Percentiles rank a stretch among this genome's conserved stretches.
phyloP scores from a whole-genome alignment of 1,139 yeast genomes.

The Blastobotrys apis region DNA sequence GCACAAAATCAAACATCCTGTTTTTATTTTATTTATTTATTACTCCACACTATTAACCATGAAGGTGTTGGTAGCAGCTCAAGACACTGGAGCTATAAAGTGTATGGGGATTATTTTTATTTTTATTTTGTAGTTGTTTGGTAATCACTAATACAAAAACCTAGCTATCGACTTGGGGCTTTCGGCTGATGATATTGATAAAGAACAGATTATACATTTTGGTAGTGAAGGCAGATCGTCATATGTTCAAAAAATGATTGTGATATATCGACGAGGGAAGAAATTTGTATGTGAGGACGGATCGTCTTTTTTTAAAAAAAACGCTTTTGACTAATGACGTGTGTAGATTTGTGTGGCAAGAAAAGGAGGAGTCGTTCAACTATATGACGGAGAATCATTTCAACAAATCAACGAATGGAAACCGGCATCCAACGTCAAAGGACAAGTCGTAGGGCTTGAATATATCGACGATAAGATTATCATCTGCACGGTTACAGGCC shows the following conservation, averaged over 20 bases:
- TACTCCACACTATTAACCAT: conserved; percentile 19
- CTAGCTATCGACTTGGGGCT: conserved; percentile 8
- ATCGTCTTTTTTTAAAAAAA: not conserved
- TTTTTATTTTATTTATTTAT: too few species aligned
- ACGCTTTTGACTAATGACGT: not conserved
- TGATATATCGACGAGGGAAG: conserved; percentile 19
- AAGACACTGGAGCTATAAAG: conserved; percentile 29
- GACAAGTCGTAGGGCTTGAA: conserved; percentile 38
- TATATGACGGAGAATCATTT: conserved; percentile 29
- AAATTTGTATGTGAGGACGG: conserved; percentile 27
- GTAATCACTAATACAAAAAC: not conserved
- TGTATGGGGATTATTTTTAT: conserved; percentile 24
- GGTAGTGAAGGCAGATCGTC: conserved; percentile 28
- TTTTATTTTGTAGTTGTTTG: too few species aligned
- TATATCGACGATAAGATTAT: conserved; percentile 36
- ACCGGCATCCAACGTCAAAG: conserved; percentile 25
- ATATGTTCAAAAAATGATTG: conserved; percentile 32
- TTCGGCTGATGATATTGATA: not conserved
- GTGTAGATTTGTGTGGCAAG: conserved; percentile 34
- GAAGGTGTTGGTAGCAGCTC: conserved; percentile 31
- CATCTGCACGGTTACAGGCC: conserved; percentile 46
- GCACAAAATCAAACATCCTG: too few species aligned
- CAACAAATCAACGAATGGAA: conserved; percentile 37
- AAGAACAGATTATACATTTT: conserved; percentile 19
- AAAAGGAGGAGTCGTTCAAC: conserved; percentile 33